Evolutionary conservation across 305 asterid species (phyloP).

Genomic region (Petunia hybrid): DNA sequence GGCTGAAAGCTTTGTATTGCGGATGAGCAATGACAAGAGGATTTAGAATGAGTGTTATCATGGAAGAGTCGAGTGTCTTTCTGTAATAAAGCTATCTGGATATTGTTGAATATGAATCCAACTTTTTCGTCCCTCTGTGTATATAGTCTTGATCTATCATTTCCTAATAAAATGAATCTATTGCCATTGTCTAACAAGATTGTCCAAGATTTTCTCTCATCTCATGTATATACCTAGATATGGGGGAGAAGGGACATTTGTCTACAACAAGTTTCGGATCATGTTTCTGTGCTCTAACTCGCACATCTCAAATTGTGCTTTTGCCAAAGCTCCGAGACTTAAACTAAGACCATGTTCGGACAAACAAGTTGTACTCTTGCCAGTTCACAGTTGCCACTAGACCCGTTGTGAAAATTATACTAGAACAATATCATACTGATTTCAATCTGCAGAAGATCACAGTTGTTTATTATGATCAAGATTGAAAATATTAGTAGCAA

Average conservation of each 20-base stretch:
- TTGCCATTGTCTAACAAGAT: background rate
- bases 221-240: no score
- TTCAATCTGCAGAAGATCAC: background rate
- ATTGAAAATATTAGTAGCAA: background rate
- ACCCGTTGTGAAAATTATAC: no score
- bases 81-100: background rate
- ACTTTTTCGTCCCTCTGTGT: background rate
- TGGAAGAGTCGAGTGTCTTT: background rate
- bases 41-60: background rate
- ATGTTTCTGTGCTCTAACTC: no score
- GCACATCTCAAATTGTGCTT: no score
- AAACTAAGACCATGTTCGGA: no score
- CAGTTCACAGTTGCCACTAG: no score
- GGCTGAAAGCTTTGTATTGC: constrained; percentile 10
- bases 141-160: background rate
- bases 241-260: no score
- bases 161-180: background rate
- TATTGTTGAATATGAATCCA: constrained; percentile 1
- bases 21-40: background rate
- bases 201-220: no score
- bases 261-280: no score
- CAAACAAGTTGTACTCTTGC: no score
- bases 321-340: no score
- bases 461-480: background rate
- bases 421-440: no score